These are phyloP conservation scores for Carex arenaria DNA, from an alignment of 202 grass and related monocot species.

Conservation along the genomic window DNA sequence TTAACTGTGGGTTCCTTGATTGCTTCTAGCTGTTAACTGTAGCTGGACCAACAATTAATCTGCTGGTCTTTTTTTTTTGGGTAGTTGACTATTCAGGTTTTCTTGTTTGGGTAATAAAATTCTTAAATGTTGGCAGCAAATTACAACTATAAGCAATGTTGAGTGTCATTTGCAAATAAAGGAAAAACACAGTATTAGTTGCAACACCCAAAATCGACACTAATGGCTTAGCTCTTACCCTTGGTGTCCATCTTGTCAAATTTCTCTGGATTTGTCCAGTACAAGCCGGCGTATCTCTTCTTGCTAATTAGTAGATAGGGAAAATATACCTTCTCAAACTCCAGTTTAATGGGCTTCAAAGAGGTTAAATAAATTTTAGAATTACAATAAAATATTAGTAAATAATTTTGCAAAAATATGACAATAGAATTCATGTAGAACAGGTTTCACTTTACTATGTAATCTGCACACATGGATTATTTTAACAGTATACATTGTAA, in stretches of 20 bases:
- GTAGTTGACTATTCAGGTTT: not conserved
- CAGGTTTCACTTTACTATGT: not conserved
- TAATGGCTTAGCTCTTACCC: constrained; percentile 36
- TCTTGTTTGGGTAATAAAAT: not conserved
- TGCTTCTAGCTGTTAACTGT: not conserved
- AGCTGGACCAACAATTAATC: not conserved
- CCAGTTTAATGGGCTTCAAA: constrained; percentile 87
- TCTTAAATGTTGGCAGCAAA: not conserved
- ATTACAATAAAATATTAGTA: not conserved
- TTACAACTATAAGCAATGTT: not conserved
- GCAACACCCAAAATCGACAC: not conserved
- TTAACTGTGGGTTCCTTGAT: not conserved
- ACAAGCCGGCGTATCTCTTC: constrained; percentile 99
- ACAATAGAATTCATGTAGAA: not conserved
- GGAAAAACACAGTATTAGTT: not conserved
- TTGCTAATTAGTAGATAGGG: constrained; percentile 97
- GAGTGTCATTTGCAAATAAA: not conserved
- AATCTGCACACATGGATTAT: not conserved
- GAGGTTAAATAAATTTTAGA: constrained; percentile 8
- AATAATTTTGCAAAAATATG: constrained; percentile 15
- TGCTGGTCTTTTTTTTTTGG: not conserved
- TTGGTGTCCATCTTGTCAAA: constrained; percentile 99
- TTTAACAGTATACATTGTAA: not conserved
- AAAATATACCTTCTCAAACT: constrained; percentile 98
- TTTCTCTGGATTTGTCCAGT: constrained; percentile 95